phyloP scores from a whole-genome alignment of 2,329 filamentous ascomycete species.

The Chrysoporthe austroafricana region DNA sequence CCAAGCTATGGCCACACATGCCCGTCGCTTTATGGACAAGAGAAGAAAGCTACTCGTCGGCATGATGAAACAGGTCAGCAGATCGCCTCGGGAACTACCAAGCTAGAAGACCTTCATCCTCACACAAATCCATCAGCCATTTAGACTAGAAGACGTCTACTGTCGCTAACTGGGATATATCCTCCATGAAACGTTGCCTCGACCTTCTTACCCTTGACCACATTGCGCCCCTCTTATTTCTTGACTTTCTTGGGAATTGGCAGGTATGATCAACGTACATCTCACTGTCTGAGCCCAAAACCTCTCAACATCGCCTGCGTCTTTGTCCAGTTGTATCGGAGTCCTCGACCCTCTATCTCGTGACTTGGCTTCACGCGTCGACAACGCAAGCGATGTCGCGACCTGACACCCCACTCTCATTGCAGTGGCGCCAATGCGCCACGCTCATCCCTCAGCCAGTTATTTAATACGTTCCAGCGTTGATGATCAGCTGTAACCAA shows the following conservation, averaged over 20 bases:
- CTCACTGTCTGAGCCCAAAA: not conserved
- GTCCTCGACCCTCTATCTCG: not conserved
- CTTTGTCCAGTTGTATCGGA: not conserved
- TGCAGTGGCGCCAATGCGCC: not conserved
- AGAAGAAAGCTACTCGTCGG: not conserved
- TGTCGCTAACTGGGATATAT: not conserved
- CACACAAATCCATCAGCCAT: not conserved
- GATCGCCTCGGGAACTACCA: not conserved
- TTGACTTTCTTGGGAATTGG: not conserved
- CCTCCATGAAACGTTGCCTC: not conserved
- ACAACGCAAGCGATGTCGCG: not conserved
- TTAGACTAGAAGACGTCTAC: not conserved
- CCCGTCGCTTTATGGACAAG: too few relatives aligned
- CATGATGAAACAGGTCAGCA: not conserved
- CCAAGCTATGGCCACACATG: too few relatives aligned
- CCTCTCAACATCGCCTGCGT: not conserved
- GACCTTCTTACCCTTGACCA: not conserved
- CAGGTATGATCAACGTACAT: not conserved
- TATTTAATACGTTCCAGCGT: slow-evolving; percentile 8
- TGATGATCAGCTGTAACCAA: slow-evolving; percentile 8
- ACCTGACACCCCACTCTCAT: not conserved
- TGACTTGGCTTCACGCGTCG: not conserved
- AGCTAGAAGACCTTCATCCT: not conserved
- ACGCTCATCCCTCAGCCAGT: not conserved
- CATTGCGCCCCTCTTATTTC: not conserved